Evolutionary conservation across 331 rosid genomes (phyloP), one percentile per base, ranked within the genome.

Genomic region (Malus hybrid): DNA sequence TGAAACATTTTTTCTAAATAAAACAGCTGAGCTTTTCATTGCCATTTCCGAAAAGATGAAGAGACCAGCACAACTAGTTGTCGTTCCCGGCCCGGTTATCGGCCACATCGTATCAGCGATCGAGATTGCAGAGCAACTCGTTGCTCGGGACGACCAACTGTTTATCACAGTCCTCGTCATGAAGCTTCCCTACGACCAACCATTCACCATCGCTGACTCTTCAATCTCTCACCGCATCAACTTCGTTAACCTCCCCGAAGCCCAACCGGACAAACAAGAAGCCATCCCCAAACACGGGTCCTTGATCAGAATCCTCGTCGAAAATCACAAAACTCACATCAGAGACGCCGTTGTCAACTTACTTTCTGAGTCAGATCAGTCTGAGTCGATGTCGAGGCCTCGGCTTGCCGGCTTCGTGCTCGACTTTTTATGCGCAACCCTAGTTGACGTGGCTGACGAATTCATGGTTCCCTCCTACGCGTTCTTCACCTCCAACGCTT

Each of bases 361-460:
- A 18, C 75, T 82, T 13, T 7, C 5, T 10, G 27, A 18, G 12
- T 39, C 81, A 19, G 1, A 6, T 39, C 18, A 52, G 22, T 16
- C 44, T 13, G 34, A 63, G 39, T 29, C 32, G 7, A 6, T 2
- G 62, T 39, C 60, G 8, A 63, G 2, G 10, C 18, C 78, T 36
- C 71, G 55, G 6, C 63, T 83, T 42, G 84, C 71, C 29, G 84
- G 87, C 2, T 39, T 79, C 6, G 67, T 85, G 5, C 6, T 82
- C n/a, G 89, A 85, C 65, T 33, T 73, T 73, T 70, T 85, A 14
- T 80, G 68, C 48, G 54, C 72, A 0, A 14, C 83, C 32, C 77
- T 85, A 84, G 42, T 74, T 1, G 85, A 85, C 31, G 77, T 82
- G 18, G 89, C 86, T 20, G 65, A 82, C 3, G 84, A 82, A 31